phyloP scores from a whole-genome alignment of 495 filamentous ascomycete genomes.

The Massariosphaeria phaeospora region DNA sequence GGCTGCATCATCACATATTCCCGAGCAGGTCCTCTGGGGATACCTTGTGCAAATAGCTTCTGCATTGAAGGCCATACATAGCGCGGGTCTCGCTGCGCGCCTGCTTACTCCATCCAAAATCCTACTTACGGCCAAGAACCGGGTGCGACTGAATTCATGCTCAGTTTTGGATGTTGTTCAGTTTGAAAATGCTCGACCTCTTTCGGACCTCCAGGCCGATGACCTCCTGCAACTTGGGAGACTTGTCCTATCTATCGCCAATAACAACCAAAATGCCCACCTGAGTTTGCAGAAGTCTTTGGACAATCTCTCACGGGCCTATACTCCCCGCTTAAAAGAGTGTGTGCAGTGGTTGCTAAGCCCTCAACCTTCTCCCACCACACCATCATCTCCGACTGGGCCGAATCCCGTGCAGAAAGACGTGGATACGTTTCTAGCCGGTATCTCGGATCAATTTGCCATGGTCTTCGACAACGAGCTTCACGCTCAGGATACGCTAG shows the following conservation, averaged over 20 bases:
- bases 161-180: conserved; percentile 82
- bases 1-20: conserved; percentile 47
- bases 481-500: conserved; percentile 69
- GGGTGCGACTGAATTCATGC: conserved; percentile 84
- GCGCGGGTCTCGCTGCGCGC: conserved; percentile 71
- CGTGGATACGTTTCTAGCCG: conserved; percentile 70
- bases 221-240: conserved; percentile 84
- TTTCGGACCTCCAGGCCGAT: conserved; percentile 75
- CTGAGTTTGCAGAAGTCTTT: conserved; percentile 57
- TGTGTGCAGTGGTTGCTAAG: conserved; percentile 71
- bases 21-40: conserved; percentile 79
- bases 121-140: conserved; percentile 73
- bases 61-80: conserved; percentile 80
- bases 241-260: conserved; percentile 72
- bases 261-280: conserved; percentile 54
- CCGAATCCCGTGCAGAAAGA: conserved; percentile 47
- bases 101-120: conserved; percentile 81
- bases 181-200: conserved; percentile 58
- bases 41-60: conserved; percentile 92
- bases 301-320: conserved; percentile 66
- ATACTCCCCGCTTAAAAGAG: conserved; percentile 68
- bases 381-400: conserved; percentile 38
- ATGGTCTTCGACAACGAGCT: conserved; percentile 67
- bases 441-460: conserved; percentile 68
- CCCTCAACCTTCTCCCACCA: conserved; percentile 29